Evolutionary conservation across 2,329 filamentous ascomycete genomes (phyloP), one percentile per base, ranked within the genome.

Genomic region (Dryadomyces sulphureus): DNA sequence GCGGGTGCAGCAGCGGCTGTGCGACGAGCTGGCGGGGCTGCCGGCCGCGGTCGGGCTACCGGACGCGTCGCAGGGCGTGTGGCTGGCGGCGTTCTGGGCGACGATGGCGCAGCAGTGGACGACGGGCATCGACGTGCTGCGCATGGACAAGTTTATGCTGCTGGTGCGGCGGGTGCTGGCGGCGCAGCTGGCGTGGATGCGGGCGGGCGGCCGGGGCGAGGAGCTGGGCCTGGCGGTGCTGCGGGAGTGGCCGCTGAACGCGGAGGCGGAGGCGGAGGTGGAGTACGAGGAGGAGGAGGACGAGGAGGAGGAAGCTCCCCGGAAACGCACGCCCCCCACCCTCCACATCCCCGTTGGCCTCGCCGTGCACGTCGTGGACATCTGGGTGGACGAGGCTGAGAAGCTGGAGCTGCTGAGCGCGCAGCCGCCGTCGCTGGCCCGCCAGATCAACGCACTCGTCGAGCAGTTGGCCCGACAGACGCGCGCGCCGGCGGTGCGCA

Each of bases 71-170:
- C 64, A 60, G 2, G 56, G 56, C 6, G 58, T 64, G 36, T 77
- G 72, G 66, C 66, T 84, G 50, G 67, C 67, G 49, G 81, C 70
- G 24, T 87, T 86, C 64, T 87, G 81, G 81, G 70, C 75, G 53
- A 83, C 80, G 8, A 73, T 88, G 61, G 68, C 73, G 41, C 64
- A 73, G 40, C 78, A 86, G 62, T 88, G 81, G 76, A 75, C 75
- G 24, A 75, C 75, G 32, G 66, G 69, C 39, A 79, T 88, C 50
- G 84, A 88, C 59, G 77, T 82, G 8, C 64, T 84, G 53, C 76
- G 86, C 38, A 81, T 96, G 68, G 88, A 98, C 65, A 98, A 98
- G 68, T 96, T 93, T 58, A 67, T 98, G 47, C 73, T 89, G 54
- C 72, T 96, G 17, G 82, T 93, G 48, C 75, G 92, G 45, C 76